Conservation (phyloP, 23 red algal species). For the Gracilariopsis chorda region DNA sequence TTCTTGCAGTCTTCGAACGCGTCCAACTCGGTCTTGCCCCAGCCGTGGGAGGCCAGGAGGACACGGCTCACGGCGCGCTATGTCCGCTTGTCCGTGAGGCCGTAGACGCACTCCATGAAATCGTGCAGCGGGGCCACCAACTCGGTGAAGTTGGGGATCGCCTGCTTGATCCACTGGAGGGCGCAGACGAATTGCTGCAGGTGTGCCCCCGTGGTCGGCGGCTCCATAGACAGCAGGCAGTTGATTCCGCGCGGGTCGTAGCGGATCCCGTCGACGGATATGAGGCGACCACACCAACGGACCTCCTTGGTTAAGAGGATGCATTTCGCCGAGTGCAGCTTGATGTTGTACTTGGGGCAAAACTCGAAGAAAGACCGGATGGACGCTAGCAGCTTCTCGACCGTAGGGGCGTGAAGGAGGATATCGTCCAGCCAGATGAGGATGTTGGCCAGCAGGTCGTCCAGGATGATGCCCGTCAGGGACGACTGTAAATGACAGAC, state of each 20-base stretch:
- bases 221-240: conserved; percentile 15
- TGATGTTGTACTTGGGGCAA: conserved; percentile 9
- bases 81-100: conserved; percentile 28
- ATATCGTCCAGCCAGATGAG: conserved; percentile 28
- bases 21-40: neutral
- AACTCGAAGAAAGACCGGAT: neutral
- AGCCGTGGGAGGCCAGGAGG: neutral
- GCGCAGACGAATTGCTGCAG: conserved; percentile 48
- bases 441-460: neutral
- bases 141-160: conserved; percentile 31
- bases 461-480: conserved; percentile 5
- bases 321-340: conserved; percentile 38
- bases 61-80: conserved; percentile 14
- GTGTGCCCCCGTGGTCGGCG: conserved; percentile 9
- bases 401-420: neutral
- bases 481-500: conserved; percentile 26
- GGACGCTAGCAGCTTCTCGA: neutral
- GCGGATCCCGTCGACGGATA: conserved; percentile 4
- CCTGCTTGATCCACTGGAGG: conserved; percentile 48
- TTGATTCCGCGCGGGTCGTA: neutral
- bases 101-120: conserved; percentile 36
- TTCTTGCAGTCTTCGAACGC: conserved; percentile 28
- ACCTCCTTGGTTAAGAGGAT: conserved; percentile 6
- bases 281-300: conserved; percentile 17
- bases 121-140: conserved; percentile 22